A percentile compares a stretch with the other conserved stretches of the same genome.
Conservation (phyloP, 345 rosid genomes). For the Rhodomyrtus tomentosa region DNA sequence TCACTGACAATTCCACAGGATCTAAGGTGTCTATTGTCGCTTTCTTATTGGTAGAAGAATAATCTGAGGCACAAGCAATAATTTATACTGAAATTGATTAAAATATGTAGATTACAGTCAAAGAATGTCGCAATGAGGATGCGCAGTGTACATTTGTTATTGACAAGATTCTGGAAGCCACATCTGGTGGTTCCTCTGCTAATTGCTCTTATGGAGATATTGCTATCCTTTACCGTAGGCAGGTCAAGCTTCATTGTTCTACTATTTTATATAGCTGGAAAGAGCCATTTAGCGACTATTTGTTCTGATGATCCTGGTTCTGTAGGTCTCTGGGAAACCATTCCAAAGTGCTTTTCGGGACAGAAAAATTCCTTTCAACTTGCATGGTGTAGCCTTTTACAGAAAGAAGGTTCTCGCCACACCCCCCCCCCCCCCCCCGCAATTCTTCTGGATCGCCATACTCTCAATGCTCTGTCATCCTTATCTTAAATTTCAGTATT, state of each 20-base stretch:
- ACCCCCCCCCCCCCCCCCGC: too few relatives aligned
- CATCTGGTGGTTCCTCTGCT: constrained; percentile 23
- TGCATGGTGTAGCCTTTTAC: constrained; percentile 90
- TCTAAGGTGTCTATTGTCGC: constrained; percentile 48
- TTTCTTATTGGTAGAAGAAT: neutral
- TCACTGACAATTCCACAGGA: constrained; percentile 74
- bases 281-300: neutral
- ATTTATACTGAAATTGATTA: neutral
- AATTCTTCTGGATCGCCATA: neutral
- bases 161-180: constrained; percentile 76
- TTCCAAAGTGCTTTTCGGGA: constrained; percentile 75
- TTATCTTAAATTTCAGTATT: neutral
- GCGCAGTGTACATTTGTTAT: constrained; percentile 81
- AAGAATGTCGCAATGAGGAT: constrained; percentile 83
- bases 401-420: constrained; percentile 91
- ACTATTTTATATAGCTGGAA: neutral
- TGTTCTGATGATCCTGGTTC: neutral
- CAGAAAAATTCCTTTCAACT: constrained; percentile 85
- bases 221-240: constrained; percentile 90
- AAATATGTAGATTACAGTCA: constrained; percentile 47
- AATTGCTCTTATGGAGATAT: constrained; percentile 51
- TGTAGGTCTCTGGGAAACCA: constrained; percentile 75
- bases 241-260: constrained; percentile 38
- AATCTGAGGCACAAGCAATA: neutral
- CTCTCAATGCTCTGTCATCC: neutral